phyloP scores from a whole-genome alignment of 495 filamentous ascomycete species.

The Penicillium coprophilum region DNA sequence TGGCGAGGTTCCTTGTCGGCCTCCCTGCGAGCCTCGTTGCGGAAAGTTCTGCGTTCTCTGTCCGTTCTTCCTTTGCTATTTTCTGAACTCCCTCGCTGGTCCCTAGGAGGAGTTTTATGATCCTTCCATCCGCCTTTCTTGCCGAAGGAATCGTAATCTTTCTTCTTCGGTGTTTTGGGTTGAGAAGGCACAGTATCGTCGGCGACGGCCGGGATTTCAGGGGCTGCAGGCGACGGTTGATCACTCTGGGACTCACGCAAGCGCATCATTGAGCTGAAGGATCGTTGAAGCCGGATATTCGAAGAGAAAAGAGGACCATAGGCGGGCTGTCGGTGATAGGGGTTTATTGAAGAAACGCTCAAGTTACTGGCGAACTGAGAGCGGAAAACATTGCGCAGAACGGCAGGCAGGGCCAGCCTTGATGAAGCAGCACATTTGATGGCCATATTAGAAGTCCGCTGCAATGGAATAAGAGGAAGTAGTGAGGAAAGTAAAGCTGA shows the following conservation, averaged over 20 bases:
- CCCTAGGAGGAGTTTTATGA: neutral
- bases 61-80: neutral
- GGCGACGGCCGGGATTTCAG: neutral
- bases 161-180: neutral
- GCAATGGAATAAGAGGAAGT: neutral
- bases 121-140: conserved; percentile 2
- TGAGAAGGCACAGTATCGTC: neutral
- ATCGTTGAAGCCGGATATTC: conserved; percentile 7
- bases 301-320: conserved; percentile 9
- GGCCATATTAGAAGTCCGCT: conserved; percentile 16
- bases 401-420: conserved; percentile 23
- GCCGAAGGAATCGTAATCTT: neutral
- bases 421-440: conserved; percentile 26
- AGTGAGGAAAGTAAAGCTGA: neutral
- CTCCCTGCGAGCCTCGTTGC: conserved; percentile 8
- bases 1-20: conserved; percentile 10
- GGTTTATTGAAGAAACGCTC: conserved; percentile 9
- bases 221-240: neutral
- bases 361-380: conserved; percentile 23
- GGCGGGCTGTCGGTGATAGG: conserved; percentile 1
- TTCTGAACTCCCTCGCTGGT: neutral
- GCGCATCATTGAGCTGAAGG: conserved; percentile 15
- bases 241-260: neutral
- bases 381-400: conserved; percentile 28
- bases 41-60: conserved; percentile 10